phyloP scores from a whole-genome alignment of 257 asterid genomes.

The Solanum dulcamara region DNA sequence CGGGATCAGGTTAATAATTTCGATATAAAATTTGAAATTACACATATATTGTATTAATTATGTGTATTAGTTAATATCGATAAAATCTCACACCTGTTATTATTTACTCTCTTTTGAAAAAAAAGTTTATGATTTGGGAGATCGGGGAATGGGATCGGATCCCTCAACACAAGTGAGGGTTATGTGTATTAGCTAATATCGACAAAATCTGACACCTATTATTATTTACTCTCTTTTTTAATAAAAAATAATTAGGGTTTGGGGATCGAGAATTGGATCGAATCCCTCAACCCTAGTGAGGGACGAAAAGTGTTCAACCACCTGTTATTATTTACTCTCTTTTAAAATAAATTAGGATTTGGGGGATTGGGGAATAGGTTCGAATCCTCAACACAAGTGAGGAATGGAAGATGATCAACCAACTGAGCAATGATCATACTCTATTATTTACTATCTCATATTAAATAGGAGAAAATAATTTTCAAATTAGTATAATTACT shows the following conservation, averaged over 20 bases:
- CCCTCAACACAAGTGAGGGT: too few species aligned
- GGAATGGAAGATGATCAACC: background rate
- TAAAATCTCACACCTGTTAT: background rate
- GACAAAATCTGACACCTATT: background rate
- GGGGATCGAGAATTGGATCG: rapidly evolving
- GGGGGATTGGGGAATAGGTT: background rate
- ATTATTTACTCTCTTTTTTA: background rate
- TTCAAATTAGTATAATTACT: background rate
- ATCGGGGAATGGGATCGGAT: too few species aligned
- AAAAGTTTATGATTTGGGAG: too few species aligned
- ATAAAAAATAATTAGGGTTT: too few species aligned
- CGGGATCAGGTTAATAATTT: background rate
- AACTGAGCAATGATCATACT: too few species aligned
- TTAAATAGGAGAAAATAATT: background rate
- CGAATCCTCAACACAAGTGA: background rate
- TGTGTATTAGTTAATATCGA: background rate
- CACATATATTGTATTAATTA: background rate
- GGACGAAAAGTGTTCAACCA: too few species aligned
- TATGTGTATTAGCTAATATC: background rate
- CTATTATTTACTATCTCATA: background rate
- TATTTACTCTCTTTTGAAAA: too few species aligned
- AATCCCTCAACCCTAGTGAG: too few species aligned
- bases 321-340: too few species aligned
- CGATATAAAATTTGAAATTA: background rate
- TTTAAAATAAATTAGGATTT: background rate